A percentile compares a stretch with the other conserved stretches of the same genome.
phyloP scores from a whole-genome alignment of 371 early-diverging fungal species.

The Actinomortierella ambigua region DNA sequence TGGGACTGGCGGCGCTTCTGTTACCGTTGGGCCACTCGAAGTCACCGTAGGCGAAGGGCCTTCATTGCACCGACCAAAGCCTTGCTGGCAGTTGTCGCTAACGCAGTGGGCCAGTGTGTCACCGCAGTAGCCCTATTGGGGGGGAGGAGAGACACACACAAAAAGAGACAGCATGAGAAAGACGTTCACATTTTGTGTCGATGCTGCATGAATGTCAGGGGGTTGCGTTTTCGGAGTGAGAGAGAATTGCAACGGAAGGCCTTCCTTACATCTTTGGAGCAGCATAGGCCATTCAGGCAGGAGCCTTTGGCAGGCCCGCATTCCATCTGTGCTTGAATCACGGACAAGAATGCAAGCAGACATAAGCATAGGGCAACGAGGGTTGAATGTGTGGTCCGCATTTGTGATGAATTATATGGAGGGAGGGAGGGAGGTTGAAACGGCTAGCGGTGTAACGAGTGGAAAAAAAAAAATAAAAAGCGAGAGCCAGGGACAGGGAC shows the following conservation, averaged over 20 bases:
- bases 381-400: background rate
- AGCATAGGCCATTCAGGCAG: background rate
- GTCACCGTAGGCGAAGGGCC: background rate
- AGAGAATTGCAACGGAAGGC: too few relatives aligned
- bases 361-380: background rate
- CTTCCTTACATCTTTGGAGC: background rate
- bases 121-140: slow-evolving; percentile 23
- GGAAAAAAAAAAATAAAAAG: too few relatives aligned
- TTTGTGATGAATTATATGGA: too few relatives aligned
- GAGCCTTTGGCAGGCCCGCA: background rate
- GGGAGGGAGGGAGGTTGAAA: too few relatives aligned
- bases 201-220: too few relatives aligned
- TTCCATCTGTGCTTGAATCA: background rate
- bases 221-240: too few relatives aligned
- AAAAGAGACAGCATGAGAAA: background rate
- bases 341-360: background rate
- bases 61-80: slow-evolving; percentile 10
- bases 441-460: too few relatives aligned
- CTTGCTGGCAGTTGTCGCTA: slow-evolving; percentile 15
- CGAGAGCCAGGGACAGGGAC: too few relatives aligned
- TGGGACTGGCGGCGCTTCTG: background rate
- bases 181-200: background rate
- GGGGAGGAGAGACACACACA: background rate
- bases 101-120: slow-evolving; percentile 9
- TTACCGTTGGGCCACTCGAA: too few relatives aligned